A percentile compares a stretch with the other conserved stretches of the same genome.
phyloP scores from a whole-genome alignment of 768 basidiomycete genomes.

The Atractiella rhizophila region DNA sequence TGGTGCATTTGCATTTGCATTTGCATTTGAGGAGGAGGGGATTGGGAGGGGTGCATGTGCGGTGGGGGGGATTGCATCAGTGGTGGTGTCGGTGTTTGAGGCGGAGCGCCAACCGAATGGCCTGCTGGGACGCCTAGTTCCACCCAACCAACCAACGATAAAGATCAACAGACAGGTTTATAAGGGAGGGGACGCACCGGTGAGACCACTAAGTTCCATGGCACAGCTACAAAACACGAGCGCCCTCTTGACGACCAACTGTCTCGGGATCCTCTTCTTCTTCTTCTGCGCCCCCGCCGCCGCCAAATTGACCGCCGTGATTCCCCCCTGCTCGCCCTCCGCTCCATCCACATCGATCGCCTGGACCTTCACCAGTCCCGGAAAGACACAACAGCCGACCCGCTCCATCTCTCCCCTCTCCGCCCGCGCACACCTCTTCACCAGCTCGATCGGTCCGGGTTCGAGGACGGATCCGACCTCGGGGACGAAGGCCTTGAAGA shows the following conservation, averaged over 20 bases:
- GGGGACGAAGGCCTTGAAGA: slow-evolving; percentile 66
- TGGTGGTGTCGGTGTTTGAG: too few relatives aligned
- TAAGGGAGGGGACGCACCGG: too few relatives aligned
- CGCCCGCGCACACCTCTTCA: slow-evolving; percentile 52
- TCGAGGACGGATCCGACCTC: slow-evolving; percentile 50
- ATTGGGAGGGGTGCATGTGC: too few relatives aligned
- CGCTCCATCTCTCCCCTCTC: slow-evolving; percentile 46
- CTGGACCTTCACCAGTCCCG: slow-evolving; percentile 60
- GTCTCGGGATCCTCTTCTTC: slow-evolving; percentile 27
- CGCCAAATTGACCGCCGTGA: slow-evolving; percentile 2
- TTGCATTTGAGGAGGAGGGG: too few relatives aligned
- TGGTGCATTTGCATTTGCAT: too few relatives aligned
- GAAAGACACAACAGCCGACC: slow-evolving; percentile 65
- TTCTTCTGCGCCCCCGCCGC: slow-evolving; percentile 26
- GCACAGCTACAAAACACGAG: slow-evolving; percentile 79
- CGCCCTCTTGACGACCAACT: slow-evolving; percentile 44
- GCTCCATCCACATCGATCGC: slow-evolving; percentile 20
- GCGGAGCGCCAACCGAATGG: too few relatives aligned
- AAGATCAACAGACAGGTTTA: too few relatives aligned
- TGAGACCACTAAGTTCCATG: too few relatives aligned
- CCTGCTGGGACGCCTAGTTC: too few relatives aligned
- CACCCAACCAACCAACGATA: too few relatives aligned
- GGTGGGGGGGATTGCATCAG: too few relatives aligned
- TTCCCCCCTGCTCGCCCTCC: slow-evolving; percentile 11
- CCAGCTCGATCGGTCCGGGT: slow-evolving; percentile 55